Evolutionary conservation across 148 eudicot genomes (phyloP).

Genomic region (Heliosperma pusillum): DNA sequence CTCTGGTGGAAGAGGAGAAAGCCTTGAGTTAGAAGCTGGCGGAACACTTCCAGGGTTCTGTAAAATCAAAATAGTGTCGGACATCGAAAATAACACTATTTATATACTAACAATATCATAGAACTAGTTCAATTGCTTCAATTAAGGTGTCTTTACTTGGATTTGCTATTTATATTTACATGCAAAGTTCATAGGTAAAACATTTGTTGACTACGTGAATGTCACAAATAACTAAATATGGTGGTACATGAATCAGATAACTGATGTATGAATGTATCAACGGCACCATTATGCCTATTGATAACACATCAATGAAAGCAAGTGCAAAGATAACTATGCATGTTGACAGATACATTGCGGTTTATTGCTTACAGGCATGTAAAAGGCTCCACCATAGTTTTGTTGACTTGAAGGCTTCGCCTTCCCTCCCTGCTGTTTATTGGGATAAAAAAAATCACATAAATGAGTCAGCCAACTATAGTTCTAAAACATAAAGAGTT

Average conservation of each 20-base stretch:
- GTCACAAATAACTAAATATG: not conserved
- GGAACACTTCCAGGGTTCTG: constrained; percentile 74
- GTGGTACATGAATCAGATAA: not conserved
- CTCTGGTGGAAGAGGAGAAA: constrained; percentile 88
- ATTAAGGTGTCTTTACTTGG: not conserved
- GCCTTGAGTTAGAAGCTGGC: constrained; percentile 73
- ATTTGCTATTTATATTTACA: not conserved
- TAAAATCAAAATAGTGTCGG: not conserved
- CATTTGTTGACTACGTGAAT: not conserved
- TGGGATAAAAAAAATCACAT: constrained; percentile 5
- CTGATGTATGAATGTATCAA: too few relatives aligned
- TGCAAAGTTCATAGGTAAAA: not conserved
- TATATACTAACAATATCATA: too few relatives aligned
- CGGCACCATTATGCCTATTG: not conserved
- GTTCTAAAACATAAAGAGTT: not conserved
- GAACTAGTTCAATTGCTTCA: too few relatives aligned
- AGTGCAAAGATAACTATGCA: not conserved
- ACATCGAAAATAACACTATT: not conserved
- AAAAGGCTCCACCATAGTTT: constrained; percentile 52
- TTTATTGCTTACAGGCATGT: constrained; percentile 39
- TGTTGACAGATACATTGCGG: not conserved
- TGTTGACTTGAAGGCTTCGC: constrained; percentile 48
- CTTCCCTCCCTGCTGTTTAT: constrained; percentile 36
- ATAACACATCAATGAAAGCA: not conserved
- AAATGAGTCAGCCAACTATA: not conserved